Evolutionary conservation across 1,284 basidiomycete species (phyloP).

Genomic region (Mycena citricolor): DNA sequence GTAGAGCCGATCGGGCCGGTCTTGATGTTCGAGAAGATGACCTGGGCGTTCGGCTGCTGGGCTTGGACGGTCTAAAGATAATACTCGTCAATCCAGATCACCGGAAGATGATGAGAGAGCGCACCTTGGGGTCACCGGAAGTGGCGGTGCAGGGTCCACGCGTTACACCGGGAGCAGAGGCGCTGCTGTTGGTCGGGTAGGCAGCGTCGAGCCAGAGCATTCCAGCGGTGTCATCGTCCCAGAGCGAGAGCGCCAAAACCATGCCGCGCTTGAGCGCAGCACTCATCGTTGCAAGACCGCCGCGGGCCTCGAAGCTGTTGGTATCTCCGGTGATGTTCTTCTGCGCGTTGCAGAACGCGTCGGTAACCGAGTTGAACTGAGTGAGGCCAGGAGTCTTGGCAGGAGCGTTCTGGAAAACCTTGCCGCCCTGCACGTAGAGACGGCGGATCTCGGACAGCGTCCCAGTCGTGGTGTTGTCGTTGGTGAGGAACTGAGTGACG

Average conservation of each 20-base stretch:
- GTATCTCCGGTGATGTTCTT: constrained; percentile 44
- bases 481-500: constrained; percentile 42
- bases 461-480: constrained; percentile 43
- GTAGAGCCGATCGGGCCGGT: constrained; percentile 52
- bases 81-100: neutral
- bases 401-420: constrained; percentile 51
- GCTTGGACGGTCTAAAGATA: constrained; percentile 40
- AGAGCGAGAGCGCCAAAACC: constrained; percentile 49
- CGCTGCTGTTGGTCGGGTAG: constrained; percentile 35
- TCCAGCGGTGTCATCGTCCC: constrained; percentile 49
- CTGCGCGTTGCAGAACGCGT: constrained; percentile 41
- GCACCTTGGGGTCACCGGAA: constrained; percentile 44
- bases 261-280: constrained; percentile 38
- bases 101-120: neutral
- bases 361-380: constrained; percentile 41
- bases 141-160: constrained; percentile 52
- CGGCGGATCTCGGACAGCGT: constrained; percentile 50
- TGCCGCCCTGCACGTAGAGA: constrained; percentile 53
- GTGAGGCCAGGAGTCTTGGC: constrained; percentile 42
- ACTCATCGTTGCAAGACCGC: constrained; percentile 41
- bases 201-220: constrained; percentile 49
- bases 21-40: constrained; percentile 57
- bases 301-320: constrained; percentile 45
- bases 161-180: constrained; percentile 39
- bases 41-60: constrained; percentile 37